A percentile compares a stretch with the other conserved stretches of the same genome.
phyloP scores from a whole-genome alignment of 2,329 filamentous ascomycete species.

The Sporothrix pseudoabietina region DNA sequence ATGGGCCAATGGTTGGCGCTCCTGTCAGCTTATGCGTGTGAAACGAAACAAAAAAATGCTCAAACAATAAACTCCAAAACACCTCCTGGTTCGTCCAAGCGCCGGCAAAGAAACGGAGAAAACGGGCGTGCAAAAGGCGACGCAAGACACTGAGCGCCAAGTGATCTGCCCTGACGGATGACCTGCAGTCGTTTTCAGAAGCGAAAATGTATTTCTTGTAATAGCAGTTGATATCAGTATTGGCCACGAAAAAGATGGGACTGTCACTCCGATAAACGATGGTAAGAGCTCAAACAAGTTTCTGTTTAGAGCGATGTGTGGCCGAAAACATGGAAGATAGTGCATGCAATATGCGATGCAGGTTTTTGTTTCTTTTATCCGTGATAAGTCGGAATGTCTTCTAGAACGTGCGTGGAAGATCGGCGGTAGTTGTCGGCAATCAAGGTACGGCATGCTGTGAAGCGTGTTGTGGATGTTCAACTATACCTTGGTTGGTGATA shows the following conservation, averaged over 20 bases:
- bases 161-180: not conserved
- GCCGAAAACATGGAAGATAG: not conserved
- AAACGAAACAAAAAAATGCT: constrained; percentile 13
- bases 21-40: constrained; percentile 19
- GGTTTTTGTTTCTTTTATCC: not conserved
- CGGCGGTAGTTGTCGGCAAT: not conserved
- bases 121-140: not conserved
- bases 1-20: constrained; percentile 10
- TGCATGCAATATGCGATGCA: constrained; percentile 4
- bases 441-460: not conserved
- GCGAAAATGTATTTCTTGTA: not conserved
- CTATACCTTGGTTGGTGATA: not conserved
- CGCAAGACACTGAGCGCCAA: not conserved
- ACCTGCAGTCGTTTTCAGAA: not conserved
- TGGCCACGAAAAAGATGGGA: not conserved
- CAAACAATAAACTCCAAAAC: not conserved
- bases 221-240: not conserved
- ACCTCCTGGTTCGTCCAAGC: constrained; percentile 6
- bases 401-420: not conserved
- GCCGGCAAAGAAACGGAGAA: not conserved
- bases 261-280: not conserved
- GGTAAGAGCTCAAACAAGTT: not conserved
- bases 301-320: not conserved
- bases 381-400: not conserved
- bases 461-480: not conserved